These are phyloP conservation scores for Porphyrellus cyaneotinctus DNA, from an alignment of 768 basidiomycete genomes.

Conservation along the genomic window DNA sequence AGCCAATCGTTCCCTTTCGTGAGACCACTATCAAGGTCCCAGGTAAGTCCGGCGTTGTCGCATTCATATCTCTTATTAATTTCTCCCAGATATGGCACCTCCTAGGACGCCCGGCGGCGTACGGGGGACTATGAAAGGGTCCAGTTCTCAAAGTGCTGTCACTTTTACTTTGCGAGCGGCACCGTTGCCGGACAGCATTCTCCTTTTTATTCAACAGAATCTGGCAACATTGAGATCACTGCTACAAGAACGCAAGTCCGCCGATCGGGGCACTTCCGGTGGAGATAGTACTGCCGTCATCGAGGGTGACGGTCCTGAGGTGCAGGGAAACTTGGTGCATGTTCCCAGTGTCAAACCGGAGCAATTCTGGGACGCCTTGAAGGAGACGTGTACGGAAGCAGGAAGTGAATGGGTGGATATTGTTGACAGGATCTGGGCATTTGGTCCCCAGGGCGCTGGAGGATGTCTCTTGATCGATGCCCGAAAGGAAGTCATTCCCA, in stretches of 20 bases:
- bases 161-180: constrained; percentile 79
- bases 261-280: constrained; percentile 27
- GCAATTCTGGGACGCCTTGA: constrained; percentile 76
- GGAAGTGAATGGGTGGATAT: constrained; percentile 79
- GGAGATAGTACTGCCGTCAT: constrained; percentile 12
- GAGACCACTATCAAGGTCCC: constrained; percentile 84
- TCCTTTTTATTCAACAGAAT: constrained; percentile 77
- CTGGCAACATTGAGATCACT: constrained; percentile 58
- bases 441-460: constrained; percentile 86
- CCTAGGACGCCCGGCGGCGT: constrained; percentile 66
- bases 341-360: constrained; percentile 65
- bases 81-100: constrained; percentile 73
- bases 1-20: constrained; percentile 96
- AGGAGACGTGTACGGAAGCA: constrained; percentile 56
- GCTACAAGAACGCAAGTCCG: constrained; percentile 44
- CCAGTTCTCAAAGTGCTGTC: constrained; percentile 65
- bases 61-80: not conserved
- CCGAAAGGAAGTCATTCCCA: constrained; percentile 41
- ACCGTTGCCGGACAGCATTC: constrained; percentile 70
- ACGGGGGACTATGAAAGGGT: constrained; percentile 75
- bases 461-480: constrained; percentile 83
- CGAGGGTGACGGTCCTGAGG: constrained; percentile 39
- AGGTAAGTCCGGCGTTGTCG: constrained; percentile 41
- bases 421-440: constrained; percentile 76
- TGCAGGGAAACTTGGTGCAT: constrained; percentile 55